Conservation (phyloP, 2,329 filamentous ascomycete species). For the Dothidotthia symphoricarpi region DNA sequence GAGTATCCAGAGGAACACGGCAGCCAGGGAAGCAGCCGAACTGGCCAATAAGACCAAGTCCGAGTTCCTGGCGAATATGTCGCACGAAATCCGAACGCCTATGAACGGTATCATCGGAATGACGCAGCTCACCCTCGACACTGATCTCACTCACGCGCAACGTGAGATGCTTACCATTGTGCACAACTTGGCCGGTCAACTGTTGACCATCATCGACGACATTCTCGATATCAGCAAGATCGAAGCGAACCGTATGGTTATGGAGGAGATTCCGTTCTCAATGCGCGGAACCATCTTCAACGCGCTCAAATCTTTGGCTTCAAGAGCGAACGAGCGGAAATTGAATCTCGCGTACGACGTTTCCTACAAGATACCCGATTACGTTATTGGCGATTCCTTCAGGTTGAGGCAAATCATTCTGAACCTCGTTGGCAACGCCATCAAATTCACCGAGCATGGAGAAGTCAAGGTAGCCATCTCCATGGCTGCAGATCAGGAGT, state of each 20-base stretch:
- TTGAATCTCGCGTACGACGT: constrained; percentile 91
- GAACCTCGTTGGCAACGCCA: constrained; percentile 95
- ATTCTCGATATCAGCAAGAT: constrained; percentile 71
- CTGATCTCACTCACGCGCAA: constrained; percentile 88
- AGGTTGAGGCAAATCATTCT: constrained; percentile 93
- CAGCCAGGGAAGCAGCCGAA: constrained; percentile 92
- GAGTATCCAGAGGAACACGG: constrained; percentile 94
- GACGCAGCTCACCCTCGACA: constrained; percentile 94
- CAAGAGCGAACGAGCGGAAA: constrained; percentile 95
- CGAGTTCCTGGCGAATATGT: constrained; percentile 98
- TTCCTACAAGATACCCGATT: constrained; percentile 88
- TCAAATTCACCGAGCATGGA: constrained; percentile 97
- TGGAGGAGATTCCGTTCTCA: constrained; percentile 96
- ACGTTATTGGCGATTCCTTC: constrained; percentile 95
- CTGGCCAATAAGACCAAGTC: constrained; percentile 97
- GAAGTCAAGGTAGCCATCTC: constrained; percentile 94
- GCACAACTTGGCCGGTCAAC: constrained; percentile 91
- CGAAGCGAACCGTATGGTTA: constrained; percentile 95
- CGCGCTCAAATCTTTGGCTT: constrained; percentile 91
- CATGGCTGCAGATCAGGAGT: constrained; percentile 64
- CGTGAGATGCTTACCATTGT: constrained; percentile 99
- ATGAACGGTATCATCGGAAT: constrained; percentile 99
- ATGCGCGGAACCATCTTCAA: constrained; percentile 94
- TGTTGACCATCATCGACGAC: constrained; percentile 93
- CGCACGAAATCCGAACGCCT: constrained; percentile 93